Percentiles rank a stretch among this genome's conserved stretches.
These are phyloP conservation scores for Rossbeevera mucosa DNA, from an alignment of 768 basidiomycete species.

Conservation along the genomic window DNA sequence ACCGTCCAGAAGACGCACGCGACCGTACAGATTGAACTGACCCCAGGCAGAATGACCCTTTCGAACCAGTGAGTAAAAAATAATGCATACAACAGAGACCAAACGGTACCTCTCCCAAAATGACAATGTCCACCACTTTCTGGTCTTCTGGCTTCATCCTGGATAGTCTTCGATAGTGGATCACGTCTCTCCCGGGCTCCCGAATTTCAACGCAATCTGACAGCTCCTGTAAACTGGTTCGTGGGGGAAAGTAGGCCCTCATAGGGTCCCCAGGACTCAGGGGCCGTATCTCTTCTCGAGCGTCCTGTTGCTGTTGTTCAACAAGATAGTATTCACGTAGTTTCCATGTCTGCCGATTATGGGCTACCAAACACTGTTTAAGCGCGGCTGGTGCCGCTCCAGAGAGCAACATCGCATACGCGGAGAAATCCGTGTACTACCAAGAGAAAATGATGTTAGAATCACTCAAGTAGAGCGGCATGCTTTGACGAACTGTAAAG, in stretches of 20 bases:
- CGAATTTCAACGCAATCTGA: conserved; percentile 44
- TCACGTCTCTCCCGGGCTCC: conserved; percentile 36
- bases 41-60: conserved; percentile 93
- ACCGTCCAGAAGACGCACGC: conserved; percentile 78
- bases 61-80: conserved; percentile 1
- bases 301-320: conserved; percentile 26
- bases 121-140: conserved; percentile 50
- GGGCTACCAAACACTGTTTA: conserved; percentile 71
- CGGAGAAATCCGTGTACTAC: conserved; percentile 80
- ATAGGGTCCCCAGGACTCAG: conserved; percentile 58
- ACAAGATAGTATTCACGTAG: conserved; percentile 70
- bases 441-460: neutral
- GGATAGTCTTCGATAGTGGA: conserved; percentile 29
- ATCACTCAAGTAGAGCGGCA: neutral
- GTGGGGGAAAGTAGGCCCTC: conserved; percentile 55
- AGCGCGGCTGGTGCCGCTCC: conserved; percentile 62
- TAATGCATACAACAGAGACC: neutral
- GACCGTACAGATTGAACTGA: conserved; percentile 73
- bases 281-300: conserved; percentile 21
- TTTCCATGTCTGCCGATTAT: conserved; percentile 89
- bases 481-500: conserved; percentile 60
- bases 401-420: conserved; percentile 72
- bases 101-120: conserved; percentile 63
- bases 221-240: conserved; percentile 46
- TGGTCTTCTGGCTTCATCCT: conserved; percentile 27